These are phyloP conservation scores for Cunninghamia lanceolata DNA, from an alignment of 75 land plant species.

Conservation along the genomic window DNA sequence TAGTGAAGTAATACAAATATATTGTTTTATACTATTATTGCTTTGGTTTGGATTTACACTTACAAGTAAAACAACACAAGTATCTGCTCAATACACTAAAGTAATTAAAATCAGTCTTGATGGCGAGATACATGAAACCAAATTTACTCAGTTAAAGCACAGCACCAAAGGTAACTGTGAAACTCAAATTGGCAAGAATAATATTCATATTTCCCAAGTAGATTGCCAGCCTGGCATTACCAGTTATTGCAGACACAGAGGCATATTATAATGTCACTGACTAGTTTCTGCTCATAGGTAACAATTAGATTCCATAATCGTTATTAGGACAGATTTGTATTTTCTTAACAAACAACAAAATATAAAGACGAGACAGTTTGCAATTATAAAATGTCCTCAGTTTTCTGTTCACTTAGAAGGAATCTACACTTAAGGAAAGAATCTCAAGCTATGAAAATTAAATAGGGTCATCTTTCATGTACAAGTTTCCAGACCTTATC, in stretches of 20 bases:
- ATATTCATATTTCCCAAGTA: background rate
- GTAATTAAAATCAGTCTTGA: background rate
- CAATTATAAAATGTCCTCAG: background rate
- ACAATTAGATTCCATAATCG: background rate
- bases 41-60: background rate
- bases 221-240: background rate
- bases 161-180: background rate
- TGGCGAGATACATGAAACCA: background rate
- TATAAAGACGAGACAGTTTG: background rate
- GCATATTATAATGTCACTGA: background rate
- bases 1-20: background rate
- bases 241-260: background rate
- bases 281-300: background rate
- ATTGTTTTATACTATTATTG: background rate
- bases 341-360: background rate
- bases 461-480: background rate
- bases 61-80: background rate
- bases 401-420: background rate
- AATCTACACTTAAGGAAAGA: background rate
- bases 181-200: background rate
- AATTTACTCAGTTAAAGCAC: constrained; percentile 1
- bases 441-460: background rate
- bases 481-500: background rate
- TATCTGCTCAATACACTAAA: background rate
- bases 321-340: background rate